Conservation (phyloP, 495 filamentous ascomycete genomes). For the Penicillium angulare region DNA sequence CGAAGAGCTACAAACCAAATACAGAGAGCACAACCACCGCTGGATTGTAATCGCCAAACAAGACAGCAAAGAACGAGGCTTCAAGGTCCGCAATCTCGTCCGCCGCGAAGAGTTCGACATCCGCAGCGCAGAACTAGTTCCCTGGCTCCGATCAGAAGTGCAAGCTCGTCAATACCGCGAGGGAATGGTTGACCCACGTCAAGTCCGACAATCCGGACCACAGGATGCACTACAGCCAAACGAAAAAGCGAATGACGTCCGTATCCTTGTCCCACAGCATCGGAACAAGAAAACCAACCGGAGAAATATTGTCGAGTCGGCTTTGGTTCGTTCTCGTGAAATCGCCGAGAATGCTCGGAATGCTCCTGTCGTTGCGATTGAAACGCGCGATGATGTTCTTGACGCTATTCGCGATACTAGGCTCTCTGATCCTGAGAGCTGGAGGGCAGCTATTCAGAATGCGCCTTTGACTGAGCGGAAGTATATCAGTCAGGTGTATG, state of each 20-base stretch:
- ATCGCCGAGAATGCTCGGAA: slow-evolving; percentile 64
- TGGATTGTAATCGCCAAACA: slow-evolving; percentile 89
- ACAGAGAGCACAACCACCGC: slow-evolving; percentile 72
- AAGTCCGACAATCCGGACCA: slow-evolving; percentile 47
- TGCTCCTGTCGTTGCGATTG: slow-evolving; percentile 82
- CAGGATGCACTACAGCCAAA: slow-evolving; percentile 32
- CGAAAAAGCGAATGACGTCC: slow-evolving; percentile 69
- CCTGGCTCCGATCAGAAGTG: slow-evolving; percentile 78
- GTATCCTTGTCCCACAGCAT: slow-evolving; percentile 75
- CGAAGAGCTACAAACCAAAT: slow-evolving; percentile 68
- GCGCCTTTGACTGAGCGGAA: slow-evolving; percentile 74
- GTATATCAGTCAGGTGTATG: slow-evolving; percentile 85
- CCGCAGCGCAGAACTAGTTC: slow-evolving; percentile 67
- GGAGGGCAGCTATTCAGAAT: slow-evolving; percentile 77
- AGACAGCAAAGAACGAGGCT: slow-evolving; percentile 61
- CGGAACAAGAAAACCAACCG: slow-evolving; percentile 90
- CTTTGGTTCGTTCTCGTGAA: slow-evolving; percentile 60
- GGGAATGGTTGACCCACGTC: slow-evolving; percentile 44
- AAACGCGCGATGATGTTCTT: slow-evolving; percentile 83
- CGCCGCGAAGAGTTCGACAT: slow-evolving; percentile 85
- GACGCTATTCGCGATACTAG: slow-evolving; percentile 72
- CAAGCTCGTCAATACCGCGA: slow-evolving; percentile 71
- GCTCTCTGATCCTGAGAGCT: slow-evolving; percentile 80
- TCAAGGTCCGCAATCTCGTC: slow-evolving; percentile 74
- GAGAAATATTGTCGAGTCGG: slow-evolving; percentile 76